Evolutionary conservation across 306 rosid genomes (phyloP).

Genomic region (Fragaria vesca): DNA sequence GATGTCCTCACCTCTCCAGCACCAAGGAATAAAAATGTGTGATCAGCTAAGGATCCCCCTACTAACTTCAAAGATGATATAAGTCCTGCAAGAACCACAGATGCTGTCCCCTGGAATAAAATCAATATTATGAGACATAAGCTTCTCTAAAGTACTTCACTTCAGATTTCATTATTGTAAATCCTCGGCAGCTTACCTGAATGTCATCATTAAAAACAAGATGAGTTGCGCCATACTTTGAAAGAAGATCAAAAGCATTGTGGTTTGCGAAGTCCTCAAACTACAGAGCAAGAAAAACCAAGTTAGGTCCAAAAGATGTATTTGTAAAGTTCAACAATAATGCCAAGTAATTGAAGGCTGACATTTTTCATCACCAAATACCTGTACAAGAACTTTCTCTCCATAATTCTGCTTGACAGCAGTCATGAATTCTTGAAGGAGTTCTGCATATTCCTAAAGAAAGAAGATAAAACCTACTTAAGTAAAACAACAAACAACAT

Average conservation of each 20-base stretch:
- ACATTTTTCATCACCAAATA: slow-evolving; percentile 28
- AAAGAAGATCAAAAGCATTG: slow-evolving; percentile 95
- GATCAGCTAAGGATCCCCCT: slow-evolving; percentile 77
- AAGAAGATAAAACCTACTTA: slow-evolving; percentile 11
- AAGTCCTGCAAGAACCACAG: slow-evolving; percentile 94
- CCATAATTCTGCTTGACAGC: slow-evolving; percentile 90
- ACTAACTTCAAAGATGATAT: slow-evolving; percentile 64
- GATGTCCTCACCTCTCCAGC: slow-evolving; percentile 81
- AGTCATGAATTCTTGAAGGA: slow-evolving; percentile 79
- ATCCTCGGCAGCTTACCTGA: slow-evolving; percentile 51
- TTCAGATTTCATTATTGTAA: slow-evolving; percentile 6
- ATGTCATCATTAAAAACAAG: slow-evolving; percentile 96
- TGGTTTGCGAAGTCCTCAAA: slow-evolving; percentile 99
- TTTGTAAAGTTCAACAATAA: neutral
- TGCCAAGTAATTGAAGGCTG: slow-evolving; percentile 21
- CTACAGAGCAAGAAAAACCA: slow-evolving; percentile 40
- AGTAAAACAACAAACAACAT: slow-evolving; percentile 3
- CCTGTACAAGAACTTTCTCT: slow-evolving; percentile 91
- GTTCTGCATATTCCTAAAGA: slow-evolving; percentile 82
- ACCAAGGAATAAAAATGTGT: slow-evolving; percentile 84
- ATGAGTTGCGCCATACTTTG: slow-evolving; percentile 79
- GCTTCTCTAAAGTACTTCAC: slow-evolving; percentile 3
- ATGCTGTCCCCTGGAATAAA: slow-evolving; percentile 88
- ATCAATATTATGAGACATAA: slow-evolving; percentile 11
- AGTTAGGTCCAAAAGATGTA: slow-evolving; percentile 18